Percentiles rank a stretch among this genome's conserved stretches.
Evolutionary conservation across 129 eudicot genomes (phyloP).

Genomic region (Oenanthe sinensis): DNA sequence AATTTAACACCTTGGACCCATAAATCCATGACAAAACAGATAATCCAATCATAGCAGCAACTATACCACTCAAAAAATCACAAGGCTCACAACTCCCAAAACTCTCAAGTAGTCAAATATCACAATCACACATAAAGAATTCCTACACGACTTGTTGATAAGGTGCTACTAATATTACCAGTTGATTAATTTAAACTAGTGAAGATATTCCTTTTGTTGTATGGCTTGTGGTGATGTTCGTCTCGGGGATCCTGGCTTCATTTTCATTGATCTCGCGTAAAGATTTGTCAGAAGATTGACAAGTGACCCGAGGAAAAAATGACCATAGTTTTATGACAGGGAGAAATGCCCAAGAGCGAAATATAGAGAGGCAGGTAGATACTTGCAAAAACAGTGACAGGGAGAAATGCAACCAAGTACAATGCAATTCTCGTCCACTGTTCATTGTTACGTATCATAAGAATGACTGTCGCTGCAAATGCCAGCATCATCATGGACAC

Average conservation of each 20-base stretch:
- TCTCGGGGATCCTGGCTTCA: not conserved
- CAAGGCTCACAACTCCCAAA: not conserved
- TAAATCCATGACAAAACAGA: not conserved
- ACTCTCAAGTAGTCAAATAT: not conserved
- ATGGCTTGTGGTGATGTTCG: not conserved
- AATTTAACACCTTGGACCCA: not conserved
- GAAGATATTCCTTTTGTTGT: not conserved
- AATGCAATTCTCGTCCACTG: constrained; percentile 22
- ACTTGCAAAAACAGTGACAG: constrained; percentile 23
- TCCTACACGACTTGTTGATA: not conserved
- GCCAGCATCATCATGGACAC: constrained; percentile 46
- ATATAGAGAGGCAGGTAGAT: constrained; percentile 11
- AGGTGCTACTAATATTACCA: not conserved
- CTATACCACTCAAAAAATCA: not conserved
- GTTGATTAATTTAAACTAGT: not conserved
- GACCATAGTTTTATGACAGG: not conserved
- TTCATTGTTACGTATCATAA: constrained; percentile 15
- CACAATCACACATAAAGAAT: not conserved
- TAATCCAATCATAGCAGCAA: not conserved
- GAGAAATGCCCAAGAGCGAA: not conserved
- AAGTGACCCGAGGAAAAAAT: constrained; percentile 5
- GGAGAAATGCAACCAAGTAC: constrained; percentile 29
- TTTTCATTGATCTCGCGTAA: not conserved
- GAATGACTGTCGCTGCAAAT: constrained; percentile 35
- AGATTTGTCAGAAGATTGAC: not conserved